These are phyloP conservation scores for Solanum peruvianum DNA, from an alignment of 257 asterid species.

Conservation along the genomic window DNA sequence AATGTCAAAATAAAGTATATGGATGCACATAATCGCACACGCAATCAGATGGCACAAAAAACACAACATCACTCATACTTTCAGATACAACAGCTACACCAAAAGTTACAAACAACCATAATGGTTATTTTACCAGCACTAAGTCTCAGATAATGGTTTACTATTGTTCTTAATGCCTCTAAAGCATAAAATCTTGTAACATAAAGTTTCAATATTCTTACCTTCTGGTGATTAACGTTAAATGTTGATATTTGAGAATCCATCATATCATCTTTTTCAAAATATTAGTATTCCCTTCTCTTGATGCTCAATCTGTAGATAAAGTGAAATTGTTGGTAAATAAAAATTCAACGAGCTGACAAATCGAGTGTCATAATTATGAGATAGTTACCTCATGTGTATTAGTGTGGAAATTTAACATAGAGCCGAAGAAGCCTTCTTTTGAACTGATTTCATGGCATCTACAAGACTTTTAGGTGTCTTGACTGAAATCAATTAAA, in stretches of 20 bases:
- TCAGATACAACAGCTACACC: background rate
- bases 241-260: background rate
- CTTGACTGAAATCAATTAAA: background rate
- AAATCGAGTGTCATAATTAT: too few relatives aligned
- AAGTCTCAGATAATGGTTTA: background rate
- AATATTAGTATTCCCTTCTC: background rate
- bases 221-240: background rate
- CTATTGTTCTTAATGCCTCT: background rate
- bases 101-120: background rate
- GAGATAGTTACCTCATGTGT: background rate
- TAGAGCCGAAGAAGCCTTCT: background rate
- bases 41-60: background rate
- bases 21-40: background rate
- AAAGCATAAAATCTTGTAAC: background rate
- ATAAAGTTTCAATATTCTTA: background rate
- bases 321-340: background rate
- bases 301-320: background rate
- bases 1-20: background rate
- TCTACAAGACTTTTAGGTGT: background rate
- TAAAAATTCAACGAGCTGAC: background rate
- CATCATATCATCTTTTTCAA: background rate
- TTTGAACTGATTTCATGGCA: background rate
- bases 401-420: background rate
- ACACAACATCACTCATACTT: background rate
- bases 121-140: background rate